phyloP scores from a whole-genome alignment of 192 early-diverging fungal genomes.

The Backusella westeae region DNA sequence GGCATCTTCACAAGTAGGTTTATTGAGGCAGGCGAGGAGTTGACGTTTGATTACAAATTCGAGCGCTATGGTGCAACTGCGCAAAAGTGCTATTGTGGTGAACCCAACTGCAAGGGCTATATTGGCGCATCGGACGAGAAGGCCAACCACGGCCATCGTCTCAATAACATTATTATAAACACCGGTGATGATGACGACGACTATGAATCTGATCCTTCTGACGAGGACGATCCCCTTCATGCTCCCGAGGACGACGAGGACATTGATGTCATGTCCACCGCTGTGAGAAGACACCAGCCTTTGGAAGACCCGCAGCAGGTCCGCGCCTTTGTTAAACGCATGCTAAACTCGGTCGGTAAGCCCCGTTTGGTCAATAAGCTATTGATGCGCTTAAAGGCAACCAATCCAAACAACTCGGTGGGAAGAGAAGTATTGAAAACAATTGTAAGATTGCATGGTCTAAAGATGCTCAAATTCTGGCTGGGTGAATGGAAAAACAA shows the following conservation, averaged over 20 bases:
- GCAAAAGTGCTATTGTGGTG: conserved; percentile 91
- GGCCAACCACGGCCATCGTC: conserved; percentile 50
- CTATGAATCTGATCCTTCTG: neutral
- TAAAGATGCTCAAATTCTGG: conserved; percentile 75
- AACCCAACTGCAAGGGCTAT: conserved; percentile 80
- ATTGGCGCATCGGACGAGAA: conserved; percentile 83
- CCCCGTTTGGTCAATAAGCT: conserved; percentile 52
- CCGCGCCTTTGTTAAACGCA: conserved; percentile 68
- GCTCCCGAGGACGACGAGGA: conserved; percentile 28
- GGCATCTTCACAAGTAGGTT: conserved; percentile 88
- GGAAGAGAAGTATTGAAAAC: conserved; percentile 47
- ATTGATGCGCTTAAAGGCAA: conserved; percentile 65
- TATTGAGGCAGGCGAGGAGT: conserved; percentile 77
- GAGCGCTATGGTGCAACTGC: conserved; percentile 88
- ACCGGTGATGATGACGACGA: conserved; percentile 24
- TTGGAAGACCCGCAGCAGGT: conserved; percentile 70
- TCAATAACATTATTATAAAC: conserved; percentile 12
- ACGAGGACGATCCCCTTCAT: conserved; percentile 4
- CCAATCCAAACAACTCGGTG: conserved; percentile 26
- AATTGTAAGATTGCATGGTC: conserved; percentile 65
- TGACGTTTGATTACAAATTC: conserved; percentile 99
- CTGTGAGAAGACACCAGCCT: conserved; percentile 33
- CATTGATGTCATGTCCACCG: conserved; percentile 27
- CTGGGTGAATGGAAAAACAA: conserved; percentile 57
- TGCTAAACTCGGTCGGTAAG: conserved; percentile 59